Base-by-base conservation (phyloP, 2,329 filamentous ascomycete species). In the Teratosphaeria epicoccoides region DNA sequence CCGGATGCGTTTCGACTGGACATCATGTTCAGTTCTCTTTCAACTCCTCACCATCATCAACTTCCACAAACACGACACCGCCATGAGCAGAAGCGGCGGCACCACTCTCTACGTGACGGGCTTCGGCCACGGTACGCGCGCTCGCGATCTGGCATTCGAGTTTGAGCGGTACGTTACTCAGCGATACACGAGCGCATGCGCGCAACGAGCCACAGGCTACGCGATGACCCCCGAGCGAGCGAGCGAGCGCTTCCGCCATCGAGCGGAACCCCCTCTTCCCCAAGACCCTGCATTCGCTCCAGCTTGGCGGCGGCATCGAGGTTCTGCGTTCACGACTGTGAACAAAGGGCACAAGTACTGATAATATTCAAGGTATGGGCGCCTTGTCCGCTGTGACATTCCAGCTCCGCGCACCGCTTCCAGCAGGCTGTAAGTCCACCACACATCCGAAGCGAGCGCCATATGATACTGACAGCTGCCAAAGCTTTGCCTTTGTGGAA, bases 101-200 rank as follows among this genome's bases (percentile, higher is more conserved):
- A 94, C 87, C 56, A 97, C 91, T 53, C 87, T 97, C 63, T 97
- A 97, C 78, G 91, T 97, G 73, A 95, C 90, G 69, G 93, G 93
- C 81, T 98, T 98, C 75, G 94, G 91, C 81, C 89, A 95, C 75
- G 89, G 91, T 73, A 96, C 91, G 73, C 88, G 93, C 79, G 89
- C 93, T 73, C 88, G 93, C 83, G 90, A 98, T 80, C 87, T 97
- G 73, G 89, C 91, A 78, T 96, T 95, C 87, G 91, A 97, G 81
- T 97, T 97, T 87, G 91, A 97, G 90, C 89, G 91, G 88, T 96
- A 95, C 83, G 90, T 95, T 80, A 46, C 33, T 24, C 22, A 58
- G 47, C 51, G 47, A 49, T 37, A 45, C 24, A 52, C 51, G 53
- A 53, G 25, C 51, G 28, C 44, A 33, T 46, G 26, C 46, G 33